phyloP scores from a whole-genome alignment of 1,139 yeast genomes.

The Yamadazyma blattariae region DNA sequence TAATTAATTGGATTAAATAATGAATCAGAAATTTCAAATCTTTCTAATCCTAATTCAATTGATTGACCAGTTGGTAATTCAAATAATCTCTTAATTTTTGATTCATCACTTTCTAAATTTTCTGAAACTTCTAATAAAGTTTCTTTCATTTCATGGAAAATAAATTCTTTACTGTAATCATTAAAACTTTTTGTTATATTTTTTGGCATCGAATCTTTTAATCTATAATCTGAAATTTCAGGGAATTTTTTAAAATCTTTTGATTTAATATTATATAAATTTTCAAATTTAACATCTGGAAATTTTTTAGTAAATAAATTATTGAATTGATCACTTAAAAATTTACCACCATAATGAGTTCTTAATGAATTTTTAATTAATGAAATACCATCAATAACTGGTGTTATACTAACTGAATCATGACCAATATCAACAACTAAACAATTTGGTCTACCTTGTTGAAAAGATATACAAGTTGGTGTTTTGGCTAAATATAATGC shows the following conservation, averaged over 20 bases:
- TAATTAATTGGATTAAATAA: conserved; percentile 63
- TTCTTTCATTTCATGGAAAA: conserved; percentile 65
- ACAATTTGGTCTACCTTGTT: conserved; percentile 92
- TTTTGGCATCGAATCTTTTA: conserved; percentile 24
- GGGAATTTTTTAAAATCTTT: conserved; percentile 35
- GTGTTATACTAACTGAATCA: conserved; percentile 78
- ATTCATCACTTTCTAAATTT: conserved; percentile 24
- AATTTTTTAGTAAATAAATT: conserved; percentile 19
- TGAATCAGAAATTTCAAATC: conserved; percentile 71
- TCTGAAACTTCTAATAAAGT: conserved; percentile 57
- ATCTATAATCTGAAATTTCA: conserved; percentile 26
- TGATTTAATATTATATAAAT: conserved; percentile 30
- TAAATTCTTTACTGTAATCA: conserved; percentile 28
- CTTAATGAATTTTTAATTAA: conserved; percentile 68
- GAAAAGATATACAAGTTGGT: conserved; percentile 89
- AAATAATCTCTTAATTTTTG: conserved; percentile 49
- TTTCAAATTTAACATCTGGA: conserved; percentile 12
- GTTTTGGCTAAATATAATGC: conserved; percentile 84
- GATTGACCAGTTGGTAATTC: conserved; percentile 76
- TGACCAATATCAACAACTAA: conserved; percentile 93
- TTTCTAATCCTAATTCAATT: conserved; percentile 44
- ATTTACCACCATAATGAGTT: conserved; percentile 66
- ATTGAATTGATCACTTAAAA: conserved; percentile 44
- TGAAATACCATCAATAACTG: conserved; percentile 91
- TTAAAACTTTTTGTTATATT: conserved; percentile 39